Evolutionary conservation across 1,284 basidiomycete species (phyloP), one percentile per base, ranked within the genome.

Genomic region (Bjerkandera adusta): DNA sequence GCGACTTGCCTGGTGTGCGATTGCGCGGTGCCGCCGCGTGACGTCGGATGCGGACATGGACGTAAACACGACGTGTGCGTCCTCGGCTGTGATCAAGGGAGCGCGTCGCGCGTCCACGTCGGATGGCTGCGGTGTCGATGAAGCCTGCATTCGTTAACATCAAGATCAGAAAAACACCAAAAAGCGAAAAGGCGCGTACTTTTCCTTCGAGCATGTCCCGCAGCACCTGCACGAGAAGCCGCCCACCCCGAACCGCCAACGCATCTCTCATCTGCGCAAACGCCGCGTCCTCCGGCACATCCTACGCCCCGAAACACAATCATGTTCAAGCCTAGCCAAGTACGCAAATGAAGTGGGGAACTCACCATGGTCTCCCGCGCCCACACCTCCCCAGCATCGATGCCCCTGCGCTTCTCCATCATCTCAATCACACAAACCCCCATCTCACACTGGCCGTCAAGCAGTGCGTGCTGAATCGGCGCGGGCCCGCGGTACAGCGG

Each of bases 401-500:
- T 77, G 1, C 81, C 83, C 48, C 76, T 70, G 43, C 69, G 74
- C 44, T 59, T 59, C 56, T 77, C 74, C 49, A 76, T 64, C 79
- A 86, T 85, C 48, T 79, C 73, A 36, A 81, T 77, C 3, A 93
- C 74, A 35, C 76, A 84, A 3, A 91, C 89, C 0, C 86, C 90
- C 1, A 85, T 86, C 48, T 76, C 70, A 11, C 61, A 54, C 41
- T 79, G 77, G 1, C 77, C 76, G 47, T 83, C 78, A 5, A 86
- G 68, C 30, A 99, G 72, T 0, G 88, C 77, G 65, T 86, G 90
- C 63, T 98, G 96, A 29, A 98, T 89, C 0, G 95, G 96, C 1
- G 94, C 91, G 0, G 96, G 85, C 0, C 96, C 96, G 20, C 94
- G 81, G 65, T 92, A 92, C n/a, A 75, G 68, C 0, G 95, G 96